These are phyloP conservation scores for Solanum hybrid DNA, from an alignment of 305 asterid genomes.

Conservation along the genomic window DNA sequence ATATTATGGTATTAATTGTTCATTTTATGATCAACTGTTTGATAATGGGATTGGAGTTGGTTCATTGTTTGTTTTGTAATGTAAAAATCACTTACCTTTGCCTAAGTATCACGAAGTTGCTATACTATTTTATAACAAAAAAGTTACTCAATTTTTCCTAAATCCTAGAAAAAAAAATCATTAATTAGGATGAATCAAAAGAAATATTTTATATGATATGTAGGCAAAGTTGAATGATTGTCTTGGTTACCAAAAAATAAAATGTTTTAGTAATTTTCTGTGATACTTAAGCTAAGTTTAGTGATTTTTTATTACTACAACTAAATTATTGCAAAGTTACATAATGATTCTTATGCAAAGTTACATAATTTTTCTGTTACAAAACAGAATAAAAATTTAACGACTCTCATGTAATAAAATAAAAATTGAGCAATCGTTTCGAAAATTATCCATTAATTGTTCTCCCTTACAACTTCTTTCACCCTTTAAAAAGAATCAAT, in stretches of 20 bases:
- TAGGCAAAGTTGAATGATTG: background rate
- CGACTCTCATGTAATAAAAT: background rate
- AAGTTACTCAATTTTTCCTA: too few species aligned
- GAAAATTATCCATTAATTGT: background rate
- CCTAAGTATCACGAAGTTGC: background rate
- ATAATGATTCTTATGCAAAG: background rate
- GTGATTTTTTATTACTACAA: background rate
- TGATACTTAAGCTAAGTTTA: background rate
- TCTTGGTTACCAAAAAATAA: background rate
- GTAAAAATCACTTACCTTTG: too few species aligned
- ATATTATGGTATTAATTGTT: background rate
- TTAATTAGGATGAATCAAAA: background rate
- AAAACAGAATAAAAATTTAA: too few species aligned
- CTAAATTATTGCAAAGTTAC: too few species aligned
- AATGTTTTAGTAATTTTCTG: background rate
- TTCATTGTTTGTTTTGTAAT: background rate
- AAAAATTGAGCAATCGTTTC: background rate
- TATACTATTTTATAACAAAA: too few species aligned
- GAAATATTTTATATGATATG: background rate
- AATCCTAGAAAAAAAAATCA: background rate
- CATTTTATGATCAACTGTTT: background rate
- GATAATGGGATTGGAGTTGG: background rate
- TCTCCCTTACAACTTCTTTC: background rate
- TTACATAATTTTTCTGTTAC: too few species aligned
- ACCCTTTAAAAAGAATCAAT: background rate